Evolutionary conservation across 225 moss, liverwort and hornwort species (phyloP).

Genomic region (Physcomitrellopsis africana): DNA sequence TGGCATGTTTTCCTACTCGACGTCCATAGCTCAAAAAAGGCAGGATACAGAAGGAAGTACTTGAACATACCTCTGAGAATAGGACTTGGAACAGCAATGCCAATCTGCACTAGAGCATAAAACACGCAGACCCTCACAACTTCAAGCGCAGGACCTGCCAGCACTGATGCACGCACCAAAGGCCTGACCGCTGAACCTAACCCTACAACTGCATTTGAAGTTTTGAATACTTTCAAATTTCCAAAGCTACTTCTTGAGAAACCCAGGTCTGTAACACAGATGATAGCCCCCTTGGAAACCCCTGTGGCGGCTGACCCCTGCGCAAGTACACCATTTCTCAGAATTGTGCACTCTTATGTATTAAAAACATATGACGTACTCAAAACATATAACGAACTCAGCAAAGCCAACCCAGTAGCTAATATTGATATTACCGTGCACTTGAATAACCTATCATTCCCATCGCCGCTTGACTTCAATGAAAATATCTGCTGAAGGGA

Average conservation of each 20-base stretch:
- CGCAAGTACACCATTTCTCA: constrained; percentile 11
- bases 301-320: constrained; percentile 34
- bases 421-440: constrained; percentile 29
- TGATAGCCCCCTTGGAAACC: constrained; percentile 39
- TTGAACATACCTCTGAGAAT: constrained; percentile 49
- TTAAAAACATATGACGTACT: constrained; percentile 4
- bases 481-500: constrained; percentile 39
- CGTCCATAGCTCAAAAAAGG: not conserved
- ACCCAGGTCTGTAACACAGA: constrained; percentile 48
- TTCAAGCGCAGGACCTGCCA: constrained; percentile 81
- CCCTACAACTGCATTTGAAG: constrained; percentile 31
- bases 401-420: not conserved
- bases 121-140: constrained; percentile 80
- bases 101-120: constrained; percentile 80
- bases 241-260: constrained; percentile 53
- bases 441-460: constrained; percentile 28
- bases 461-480: constrained; percentile 30
- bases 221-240: constrained; percentile 31
- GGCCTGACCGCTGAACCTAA: constrained; percentile 43
- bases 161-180: constrained; percentile 61
- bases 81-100: constrained; percentile 71
- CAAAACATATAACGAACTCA: not conserved
- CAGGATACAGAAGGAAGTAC: not conserved
- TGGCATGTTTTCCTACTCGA: not conserved
- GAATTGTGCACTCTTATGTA: constrained; percentile 9